Evolutionary conservation across 2,329 filamentous ascomycete genomes (phyloP).

Genomic region (Fusarium proliferatum): DNA sequence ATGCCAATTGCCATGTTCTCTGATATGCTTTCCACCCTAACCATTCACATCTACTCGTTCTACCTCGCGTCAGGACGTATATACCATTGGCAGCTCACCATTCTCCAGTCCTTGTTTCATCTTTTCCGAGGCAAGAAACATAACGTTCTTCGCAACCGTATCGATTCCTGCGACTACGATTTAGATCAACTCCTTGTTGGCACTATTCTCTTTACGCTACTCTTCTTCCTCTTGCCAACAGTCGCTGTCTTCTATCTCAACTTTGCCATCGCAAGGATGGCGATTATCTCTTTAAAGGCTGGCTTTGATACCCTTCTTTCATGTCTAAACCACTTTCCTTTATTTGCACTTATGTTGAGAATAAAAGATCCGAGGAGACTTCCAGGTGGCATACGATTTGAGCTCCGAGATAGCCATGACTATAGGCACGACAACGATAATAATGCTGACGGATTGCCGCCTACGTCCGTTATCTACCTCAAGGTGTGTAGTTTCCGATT

Average conservation of each 20-base stretch:
- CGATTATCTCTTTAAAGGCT: conserved; percentile 93
- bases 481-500: conserved; percentile 66
- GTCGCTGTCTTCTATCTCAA: conserved; percentile 97
- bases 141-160: conserved; percentile 95
- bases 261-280: conserved; percentile 93
- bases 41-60: conserved; percentile 97
- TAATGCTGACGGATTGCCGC: conserved; percentile 61
- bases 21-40: conserved; percentile 89
- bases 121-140: conserved; percentile 98
- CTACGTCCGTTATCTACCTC: conserved; percentile 85
- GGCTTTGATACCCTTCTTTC: conserved; percentile 90
- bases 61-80: conserved; percentile 97
- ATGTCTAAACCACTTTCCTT: conserved; percentile 95
- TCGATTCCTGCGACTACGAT: conserved; percentile 98
- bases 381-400: conserved; percentile 88
- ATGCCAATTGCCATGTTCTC: conserved; percentile 98
- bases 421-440: conserved; percentile 54
- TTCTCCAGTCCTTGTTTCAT: conserved; percentile 97
- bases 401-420: conserved; percentile 79
- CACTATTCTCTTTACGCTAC: conserved; percentile 93
- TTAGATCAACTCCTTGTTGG: conserved; percentile 95
- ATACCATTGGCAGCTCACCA: conserved; percentile 98
- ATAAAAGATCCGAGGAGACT: conserved; percentile 92
- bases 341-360: conserved; percentile 96
- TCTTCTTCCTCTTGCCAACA: conserved; percentile 94